A percentile compares a stretch with the other conserved stretches of the same genome.
Conservation (phyloP, 331 rosid genomes). For the Quercus phellos region DNA sequence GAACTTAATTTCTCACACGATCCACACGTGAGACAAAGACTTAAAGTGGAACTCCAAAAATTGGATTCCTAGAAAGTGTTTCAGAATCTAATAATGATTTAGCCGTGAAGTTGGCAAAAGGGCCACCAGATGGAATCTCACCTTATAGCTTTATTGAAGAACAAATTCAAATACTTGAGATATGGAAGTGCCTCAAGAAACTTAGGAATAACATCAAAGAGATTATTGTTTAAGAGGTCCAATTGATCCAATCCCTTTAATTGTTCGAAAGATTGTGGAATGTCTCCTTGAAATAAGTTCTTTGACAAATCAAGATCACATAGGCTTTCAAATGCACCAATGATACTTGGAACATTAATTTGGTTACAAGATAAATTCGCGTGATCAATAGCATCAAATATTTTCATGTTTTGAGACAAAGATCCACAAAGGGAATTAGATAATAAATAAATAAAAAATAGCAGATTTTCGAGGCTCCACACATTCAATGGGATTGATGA, state of each 20-base stretch:
- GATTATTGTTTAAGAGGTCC: too few species aligned
- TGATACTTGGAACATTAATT: neutral
- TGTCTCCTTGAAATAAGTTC: neutral
- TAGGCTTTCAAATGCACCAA: neutral
- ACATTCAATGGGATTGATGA: neutral
- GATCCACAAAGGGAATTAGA: neutral
- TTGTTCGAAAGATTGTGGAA: neutral
- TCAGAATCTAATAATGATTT: neutral
- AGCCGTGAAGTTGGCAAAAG: neutral
- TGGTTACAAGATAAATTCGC: neutral
- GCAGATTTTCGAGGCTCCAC: too few species aligned
- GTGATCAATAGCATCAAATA: neutral
- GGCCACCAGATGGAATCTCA: neutral
- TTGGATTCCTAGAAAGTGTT: neutral
- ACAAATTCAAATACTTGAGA: constrained; percentile 3
- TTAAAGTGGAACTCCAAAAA: neutral
- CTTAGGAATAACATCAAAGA: too few species aligned
- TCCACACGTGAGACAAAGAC: too few species aligned
- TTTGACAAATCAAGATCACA: neutral
- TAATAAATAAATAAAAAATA: neutral
- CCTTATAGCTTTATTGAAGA: neutral
- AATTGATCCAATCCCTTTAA: neutral
- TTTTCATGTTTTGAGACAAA: neutral
- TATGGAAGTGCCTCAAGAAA: neutral
- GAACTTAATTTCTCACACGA: too few species aligned